phyloP scores from a whole-genome alignment of 148 eudicot species.

The Camellia japonica region DNA sequence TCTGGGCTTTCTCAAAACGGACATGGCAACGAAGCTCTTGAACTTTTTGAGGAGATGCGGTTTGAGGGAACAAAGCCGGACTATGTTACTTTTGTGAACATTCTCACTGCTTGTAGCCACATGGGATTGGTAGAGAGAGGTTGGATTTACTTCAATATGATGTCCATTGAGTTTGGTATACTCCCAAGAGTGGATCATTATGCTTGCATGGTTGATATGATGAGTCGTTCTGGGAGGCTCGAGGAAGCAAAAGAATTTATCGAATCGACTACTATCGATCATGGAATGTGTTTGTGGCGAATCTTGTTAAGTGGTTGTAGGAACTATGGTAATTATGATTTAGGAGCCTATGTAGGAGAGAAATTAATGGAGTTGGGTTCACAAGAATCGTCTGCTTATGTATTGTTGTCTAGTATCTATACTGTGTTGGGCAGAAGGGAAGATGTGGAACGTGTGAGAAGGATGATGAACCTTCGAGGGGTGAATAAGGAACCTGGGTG shows the following conservation, averaged over 20 bases:
- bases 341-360: constrained; percentile 76
- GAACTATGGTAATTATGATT: constrained; percentile 45
- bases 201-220: constrained; percentile 63
- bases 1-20: constrained; percentile 69
- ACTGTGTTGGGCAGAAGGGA: constrained; percentile 42
- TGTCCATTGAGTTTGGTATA: constrained; percentile 39
- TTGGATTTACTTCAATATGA: constrained; percentile 42
- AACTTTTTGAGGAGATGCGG: constrained; percentile 58
- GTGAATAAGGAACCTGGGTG: constrained; percentile 67
- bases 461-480: constrained; percentile 52
- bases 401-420: constrained; percentile 54
- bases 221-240: constrained; percentile 62
- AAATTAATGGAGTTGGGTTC: constrained; percentile 59
- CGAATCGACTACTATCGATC: constrained; percentile 45
- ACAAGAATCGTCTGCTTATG: constrained; percentile 63
- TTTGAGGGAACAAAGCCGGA: constrained; percentile 48
- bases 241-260: constrained; percentile 57
- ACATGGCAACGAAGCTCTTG: constrained; percentile 43
- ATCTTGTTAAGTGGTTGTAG: constrained; percentile 55
- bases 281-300: constrained; percentile 60
- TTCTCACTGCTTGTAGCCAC: constrained; percentile 66
- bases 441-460: constrained; percentile 52
- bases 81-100: constrained; percentile 55
- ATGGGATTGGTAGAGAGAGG: constrained; percentile 58
- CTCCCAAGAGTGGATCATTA: constrained; percentile 54